These are phyloP conservation scores for Termitomyces sp. DNA, from an alignment of 768 basidiomycete genomes.

Conservation along the genomic window DNA sequence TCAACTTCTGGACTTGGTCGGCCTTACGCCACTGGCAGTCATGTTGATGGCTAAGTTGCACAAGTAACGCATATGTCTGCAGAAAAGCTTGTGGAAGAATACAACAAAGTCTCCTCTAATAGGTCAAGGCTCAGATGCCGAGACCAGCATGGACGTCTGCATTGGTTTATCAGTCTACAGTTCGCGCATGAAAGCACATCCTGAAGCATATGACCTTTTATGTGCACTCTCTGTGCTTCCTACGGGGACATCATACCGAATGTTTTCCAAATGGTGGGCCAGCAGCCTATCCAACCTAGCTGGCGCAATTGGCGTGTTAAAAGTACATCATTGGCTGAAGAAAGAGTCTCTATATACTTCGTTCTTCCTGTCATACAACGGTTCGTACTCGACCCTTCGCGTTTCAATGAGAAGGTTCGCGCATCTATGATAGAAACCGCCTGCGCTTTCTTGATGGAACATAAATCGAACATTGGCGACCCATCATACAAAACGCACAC, in stretches of 20 bases:
- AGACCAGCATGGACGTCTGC: slow-evolving; percentile 7
- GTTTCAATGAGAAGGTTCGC: slow-evolving; percentile 4
- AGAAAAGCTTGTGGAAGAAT: not conserved
- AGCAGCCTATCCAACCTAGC: not conserved
- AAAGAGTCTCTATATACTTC: slow-evolving; percentile 7
- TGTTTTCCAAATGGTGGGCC: slow-evolving; percentile 11
- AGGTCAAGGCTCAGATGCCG: not conserved
- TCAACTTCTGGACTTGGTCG: slow-evolving; percentile 19
- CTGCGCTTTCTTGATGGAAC: slow-evolving; percentile 10
- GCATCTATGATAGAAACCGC: slow-evolving; percentile 8
- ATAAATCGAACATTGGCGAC: slow-evolving; percentile 12
- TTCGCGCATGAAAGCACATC: slow-evolving; percentile 2
- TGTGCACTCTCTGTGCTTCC: slow-evolving; percentile 21
- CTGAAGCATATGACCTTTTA: slow-evolving; percentile 7
- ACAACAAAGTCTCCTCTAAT: not conserved
- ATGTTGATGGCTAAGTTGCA: slow-evolving; percentile 25
- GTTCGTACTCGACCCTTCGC: slow-evolving; percentile 12
- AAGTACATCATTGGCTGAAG: not conserved
- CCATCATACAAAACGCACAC: slow-evolving; percentile 7
- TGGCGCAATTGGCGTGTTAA: slow-evolving; percentile 7
- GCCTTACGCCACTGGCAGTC: slow-evolving; percentile 27
- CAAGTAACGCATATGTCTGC: not conserved
- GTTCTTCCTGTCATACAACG: slow-evolving; percentile 18
- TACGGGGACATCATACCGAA: slow-evolving; percentile 12
- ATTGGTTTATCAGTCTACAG: slow-evolving; percentile 12